phyloP scores from a whole-genome alignment of 164 flowering plant genomes.

The Saururus chinensis region DNA sequence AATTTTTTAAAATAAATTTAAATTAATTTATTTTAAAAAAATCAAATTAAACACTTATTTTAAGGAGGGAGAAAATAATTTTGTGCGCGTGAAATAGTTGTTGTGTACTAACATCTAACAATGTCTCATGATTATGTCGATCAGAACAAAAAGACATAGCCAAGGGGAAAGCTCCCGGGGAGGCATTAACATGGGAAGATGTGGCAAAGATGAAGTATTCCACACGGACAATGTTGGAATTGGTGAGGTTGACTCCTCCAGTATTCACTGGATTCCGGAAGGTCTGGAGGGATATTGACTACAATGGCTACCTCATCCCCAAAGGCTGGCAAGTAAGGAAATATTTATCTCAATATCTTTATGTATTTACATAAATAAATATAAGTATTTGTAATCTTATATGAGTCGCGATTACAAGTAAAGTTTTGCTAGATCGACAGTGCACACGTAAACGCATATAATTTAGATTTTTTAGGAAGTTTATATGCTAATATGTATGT shows the following conservation, averaged over 20 bases:
- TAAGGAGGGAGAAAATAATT: too few relatives aligned
- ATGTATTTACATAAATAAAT: too few relatives aligned
- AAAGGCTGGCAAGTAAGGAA: slow-evolving; percentile 60
- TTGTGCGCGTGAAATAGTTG: background rate
- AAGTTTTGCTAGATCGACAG: too few relatives aligned
- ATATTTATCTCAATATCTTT: too few relatives aligned
- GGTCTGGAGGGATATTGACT: slow-evolving; percentile 39
- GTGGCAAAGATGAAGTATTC: slow-evolving; percentile 61
- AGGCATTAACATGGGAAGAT: slow-evolving; percentile 62
- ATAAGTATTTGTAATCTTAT: too few relatives aligned
- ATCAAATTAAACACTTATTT: too few relatives aligned
- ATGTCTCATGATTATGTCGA: background rate
- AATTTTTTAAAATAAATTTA: too few relatives aligned
- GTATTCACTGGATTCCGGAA: slow-evolving; percentile 46
- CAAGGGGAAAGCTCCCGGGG: slow-evolving; percentile 18
- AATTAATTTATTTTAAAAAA: too few relatives aligned
- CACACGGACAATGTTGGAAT: slow-evolving; percentile 56
- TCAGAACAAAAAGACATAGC: slow-evolving; percentile 33
- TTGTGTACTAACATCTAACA: too few relatives aligned
- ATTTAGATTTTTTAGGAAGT: too few relatives aligned
- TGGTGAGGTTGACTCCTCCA: slow-evolving; percentile 36
- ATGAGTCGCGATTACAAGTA: background rate
- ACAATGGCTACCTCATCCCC: slow-evolving; percentile 52
- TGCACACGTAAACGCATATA: too few relatives aligned
- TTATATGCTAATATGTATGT: too few relatives aligned